Base-by-base conservation (phyloP, 2,329 filamentous ascomycete genomes). In the Pseudocercospora crystallina region DNA sequence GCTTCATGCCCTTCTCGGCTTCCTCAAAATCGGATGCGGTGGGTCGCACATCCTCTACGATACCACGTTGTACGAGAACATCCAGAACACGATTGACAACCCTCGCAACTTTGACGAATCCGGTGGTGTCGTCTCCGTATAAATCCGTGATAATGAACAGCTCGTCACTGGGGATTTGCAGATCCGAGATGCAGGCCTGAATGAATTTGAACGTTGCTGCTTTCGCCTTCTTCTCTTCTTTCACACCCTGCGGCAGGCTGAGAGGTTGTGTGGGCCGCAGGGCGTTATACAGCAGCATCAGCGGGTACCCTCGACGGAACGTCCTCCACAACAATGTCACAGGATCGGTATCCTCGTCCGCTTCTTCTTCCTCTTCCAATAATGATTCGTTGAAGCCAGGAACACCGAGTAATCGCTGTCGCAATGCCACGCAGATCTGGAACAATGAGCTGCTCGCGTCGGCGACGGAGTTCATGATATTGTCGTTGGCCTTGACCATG, bases 401-500 rank as follows among this genome's bases (percentile, higher is more conserved):
- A 8, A 97, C 90, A 59, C 87, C 86, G 49, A 84, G 80, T 54
- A 99, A 77, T 57, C 94, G 84, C 73, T 86, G 84, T 68, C 89
- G 89, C 54, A 97, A 78, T 47, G 86, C 84, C 60, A 95, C 81
- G 70, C 94, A 97, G 70, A 95, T 96, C 72, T 97, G 92, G 72
- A 96, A 99, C 17, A 99, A 82, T 9, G 91, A 96, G 53, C 86
- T 82, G 49, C 89, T 89, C 59, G 94, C 91, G 69, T 96, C 91
- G 69, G 91, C 94, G 69, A 89, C 88, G 72, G 92, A 89, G 74
- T 99, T 99, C 78, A 99, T 96, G 70, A 99, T 95, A 71, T 96
- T 96, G 70, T 88, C 82, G 53, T 87, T 90, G 54, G 90, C 87
- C 64, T 89, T 76, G 55, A 91, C 81, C 53, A 82, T 82, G 39